Conservation (phyloP, 768 basidiomycete genomes). For the Suillus luteus region DNA sequence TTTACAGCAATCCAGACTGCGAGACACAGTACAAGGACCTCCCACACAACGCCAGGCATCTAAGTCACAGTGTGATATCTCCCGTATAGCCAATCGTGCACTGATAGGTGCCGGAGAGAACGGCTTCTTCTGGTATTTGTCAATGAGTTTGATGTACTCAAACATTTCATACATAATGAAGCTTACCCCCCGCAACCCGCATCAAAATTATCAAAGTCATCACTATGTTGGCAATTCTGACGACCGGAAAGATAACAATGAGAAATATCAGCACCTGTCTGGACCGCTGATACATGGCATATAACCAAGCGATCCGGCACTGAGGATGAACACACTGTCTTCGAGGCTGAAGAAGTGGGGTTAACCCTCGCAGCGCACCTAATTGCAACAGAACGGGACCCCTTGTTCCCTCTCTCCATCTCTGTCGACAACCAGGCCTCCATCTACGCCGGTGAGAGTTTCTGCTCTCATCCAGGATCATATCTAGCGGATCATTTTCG, state of each 20-base stretch:
- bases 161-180: neutral
- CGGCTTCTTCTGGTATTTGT: neutral
- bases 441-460: too few relatives aligned
- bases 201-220: fast-evolving
- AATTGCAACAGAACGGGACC: too few relatives aligned
- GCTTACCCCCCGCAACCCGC: neutral
- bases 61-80: neutral
- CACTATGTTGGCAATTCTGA: neutral
- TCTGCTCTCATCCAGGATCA: too few relatives aligned
- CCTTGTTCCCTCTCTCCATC: too few relatives aligned
- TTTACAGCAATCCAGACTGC: neutral
- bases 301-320: too few relatives aligned
- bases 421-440: too few relatives aligned
- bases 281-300: neutral
- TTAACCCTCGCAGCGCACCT: too few relatives aligned
- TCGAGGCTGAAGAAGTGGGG: too few relatives aligned
- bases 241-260: neutral
- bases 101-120: neutral
- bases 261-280: neutral
- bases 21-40: neutral
- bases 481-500: too few relatives aligned
- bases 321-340: too few relatives aligned
- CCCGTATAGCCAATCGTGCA: neutral
- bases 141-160: neutral
- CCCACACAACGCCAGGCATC: neutral